phyloP scores from a whole-genome alignment of 495 filamentous ascomycete species.

The Lasiosphaeriaceae sp. region DNA sequence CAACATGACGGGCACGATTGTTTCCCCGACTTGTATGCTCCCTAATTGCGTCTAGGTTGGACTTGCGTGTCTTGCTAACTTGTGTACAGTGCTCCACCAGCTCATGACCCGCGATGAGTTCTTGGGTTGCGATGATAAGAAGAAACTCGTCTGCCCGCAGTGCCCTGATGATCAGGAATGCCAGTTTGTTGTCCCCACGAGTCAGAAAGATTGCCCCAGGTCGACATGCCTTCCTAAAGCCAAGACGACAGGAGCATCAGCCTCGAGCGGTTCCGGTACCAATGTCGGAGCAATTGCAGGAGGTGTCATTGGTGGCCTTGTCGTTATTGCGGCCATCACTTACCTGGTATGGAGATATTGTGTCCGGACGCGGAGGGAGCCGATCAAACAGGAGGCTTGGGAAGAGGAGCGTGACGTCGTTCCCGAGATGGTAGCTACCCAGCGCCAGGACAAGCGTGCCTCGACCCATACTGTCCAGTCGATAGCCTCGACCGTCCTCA shows the following conservation, averaged over 20 bases:
- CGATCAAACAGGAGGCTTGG: constrained; percentile 50
- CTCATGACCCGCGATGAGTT: constrained; percentile 21
- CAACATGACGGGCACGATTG: constrained; percentile 14
- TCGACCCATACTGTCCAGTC: constrained; percentile 87
- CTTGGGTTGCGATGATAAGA: constrained; percentile 19
- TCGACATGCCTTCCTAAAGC: constrained; percentile 35
- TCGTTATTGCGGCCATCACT: constrained; percentile 61
- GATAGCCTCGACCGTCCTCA: constrained; percentile 92
- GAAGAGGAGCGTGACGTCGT: constrained; percentile 51
- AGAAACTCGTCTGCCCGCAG: constrained; percentile 20
- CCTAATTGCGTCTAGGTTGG: background rate
- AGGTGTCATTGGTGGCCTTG: constrained; percentile 76
- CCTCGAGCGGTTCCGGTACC: constrained; percentile 40
- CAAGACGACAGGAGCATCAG: constrained; percentile 15
- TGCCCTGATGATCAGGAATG: constrained; percentile 28
- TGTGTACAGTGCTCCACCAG: background rate
- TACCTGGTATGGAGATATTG: constrained; percentile 84
- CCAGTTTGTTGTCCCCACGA: constrained; percentile 31
- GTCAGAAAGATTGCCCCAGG: constrained; percentile 30
- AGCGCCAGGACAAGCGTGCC: constrained; percentile 60
- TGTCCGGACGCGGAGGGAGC: constrained; percentile 71
- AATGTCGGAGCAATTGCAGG: constrained; percentile 80
- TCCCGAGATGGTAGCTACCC: constrained; percentile 57
- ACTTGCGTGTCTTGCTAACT: background rate
- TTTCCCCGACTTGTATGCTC: constrained; percentile 7